phyloP scores from a whole-genome alignment of 2,329 filamentous ascomycete genomes.

The Colletotrichum phormii region DNA sequence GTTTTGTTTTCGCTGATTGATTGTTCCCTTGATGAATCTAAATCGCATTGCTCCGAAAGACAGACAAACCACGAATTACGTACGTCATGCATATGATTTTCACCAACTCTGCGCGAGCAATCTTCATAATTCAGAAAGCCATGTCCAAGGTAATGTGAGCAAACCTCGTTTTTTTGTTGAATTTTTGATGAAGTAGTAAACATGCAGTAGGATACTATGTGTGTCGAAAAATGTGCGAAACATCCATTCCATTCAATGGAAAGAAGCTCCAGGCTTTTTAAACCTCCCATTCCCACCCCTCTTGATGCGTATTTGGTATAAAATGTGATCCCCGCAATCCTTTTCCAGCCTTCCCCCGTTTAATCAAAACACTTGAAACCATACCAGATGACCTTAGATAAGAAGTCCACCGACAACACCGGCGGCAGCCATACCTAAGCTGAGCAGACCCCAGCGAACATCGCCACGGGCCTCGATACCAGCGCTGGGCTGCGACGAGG shows the following conservation, averaged over 20 bases:
- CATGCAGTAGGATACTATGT: constrained; percentile 7
- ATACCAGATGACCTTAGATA: not conserved
- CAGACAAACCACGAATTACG: too few species aligned
- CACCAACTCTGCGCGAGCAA: too few species aligned
- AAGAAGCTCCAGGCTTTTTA: not conserved
- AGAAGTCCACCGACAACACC: constrained; percentile 33
- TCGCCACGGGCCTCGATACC: constrained; percentile 30
- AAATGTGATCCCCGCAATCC: not conserved
- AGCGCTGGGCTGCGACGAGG: constrained; percentile 13
- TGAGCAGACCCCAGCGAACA: constrained; percentile 32
- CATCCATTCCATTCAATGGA: not conserved
- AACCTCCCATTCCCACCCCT: too few species aligned
- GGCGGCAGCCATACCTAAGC: constrained; percentile 28
- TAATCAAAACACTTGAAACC: not conserved
- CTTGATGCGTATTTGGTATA: not conserved
- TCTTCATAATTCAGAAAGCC: too few species aligned
- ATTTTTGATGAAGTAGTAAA: too few species aligned
- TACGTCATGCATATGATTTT: too few species aligned
- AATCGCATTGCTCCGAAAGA: too few species aligned
- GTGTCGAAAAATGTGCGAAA: not conserved
- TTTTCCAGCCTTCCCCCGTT: not conserved
- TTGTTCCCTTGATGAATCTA: too few species aligned
- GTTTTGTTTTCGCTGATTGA: too few species aligned
- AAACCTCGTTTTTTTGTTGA: too few species aligned
- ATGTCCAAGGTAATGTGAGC: too few species aligned